Evolutionary conservation across 805 yeast species (phyloP), one percentile per base, ranked within the genome.

Genomic region (Ogataea siamensis): DNA sequence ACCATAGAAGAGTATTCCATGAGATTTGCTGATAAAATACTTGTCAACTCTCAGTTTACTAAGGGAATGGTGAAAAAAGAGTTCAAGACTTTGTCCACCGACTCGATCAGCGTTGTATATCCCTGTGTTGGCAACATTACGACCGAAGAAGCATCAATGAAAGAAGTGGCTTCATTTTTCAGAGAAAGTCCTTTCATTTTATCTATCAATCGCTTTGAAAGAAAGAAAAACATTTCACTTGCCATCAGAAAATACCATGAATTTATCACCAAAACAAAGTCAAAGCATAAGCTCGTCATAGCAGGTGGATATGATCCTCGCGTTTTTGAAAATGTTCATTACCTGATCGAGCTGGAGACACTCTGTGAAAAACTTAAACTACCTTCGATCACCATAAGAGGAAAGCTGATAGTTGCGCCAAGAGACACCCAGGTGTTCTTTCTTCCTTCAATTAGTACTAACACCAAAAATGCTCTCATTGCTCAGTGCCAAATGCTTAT

Each of bases 291-390:
- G 40, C 68, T 93, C 36, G 72, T 88, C 2, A 63, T 93, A 25
- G 84, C 95, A 7, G 99, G 99, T 9, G 99, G 99, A 0, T 93
- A 81, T 60, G 99, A 93, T 58, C 50, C 72, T 7, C 64, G 87
- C 30, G 83, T 87, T 0, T 39, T 52, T 1, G 98, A 89, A 57
- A 93, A 93, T 60, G 83, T 77, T 19, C 74, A 73, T 34, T 86
- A 86, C 51, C 67, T 88, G 33, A 54, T 66, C 15, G 85, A 85
- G 46, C 68, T 93, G 25, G 68, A 74, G 46, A 34, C 50, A 5
- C 62, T 78, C 24, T 71, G 83, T 32, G 64, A 69, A 9, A 49
- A 60, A 2, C 60, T 74, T 26, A 55, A 66, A 0, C 57, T 89
- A 23, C 55, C 64, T 7, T 65, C 67, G 35, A 60, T 67, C 13